Evolutionary conservation across 2,329 filamentous ascomycete species (phyloP).

Genomic region (Aureobasidium pullulans): DNA sequence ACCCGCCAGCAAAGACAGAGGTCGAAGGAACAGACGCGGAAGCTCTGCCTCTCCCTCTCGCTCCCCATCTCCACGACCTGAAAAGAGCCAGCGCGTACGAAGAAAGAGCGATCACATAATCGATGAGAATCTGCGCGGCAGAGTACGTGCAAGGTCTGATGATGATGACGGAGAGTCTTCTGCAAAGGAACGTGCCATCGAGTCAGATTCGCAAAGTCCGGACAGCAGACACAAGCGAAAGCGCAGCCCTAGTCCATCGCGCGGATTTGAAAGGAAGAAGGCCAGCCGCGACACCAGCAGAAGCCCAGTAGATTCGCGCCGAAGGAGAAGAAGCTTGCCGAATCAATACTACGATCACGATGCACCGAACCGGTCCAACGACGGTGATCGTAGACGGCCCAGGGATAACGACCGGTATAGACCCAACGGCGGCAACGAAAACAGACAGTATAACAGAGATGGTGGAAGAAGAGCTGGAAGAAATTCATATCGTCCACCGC

Average conservation of each 20-base stretch:
- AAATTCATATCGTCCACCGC: slow-evolving; percentile 7
- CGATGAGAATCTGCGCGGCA: slow-evolving; percentile 30
- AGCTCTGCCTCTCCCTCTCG: slow-evolving; percentile 12
- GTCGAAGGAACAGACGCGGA: slow-evolving; percentile 14
- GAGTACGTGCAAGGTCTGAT: slow-evolving; percentile 24
- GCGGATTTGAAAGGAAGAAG: slow-evolving; percentile 22
- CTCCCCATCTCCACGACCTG: slow-evolving; percentile 19
- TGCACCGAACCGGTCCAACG: slow-evolving; percentile 15
- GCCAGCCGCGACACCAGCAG: slow-evolving; percentile 1
- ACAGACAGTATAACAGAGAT: slow-evolving; percentile 11
- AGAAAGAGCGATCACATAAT: slow-evolving; percentile 28
- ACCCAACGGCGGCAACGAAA: background rate
- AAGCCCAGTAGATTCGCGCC: slow-evolving; percentile 16
- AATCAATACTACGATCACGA: slow-evolving; percentile 28
- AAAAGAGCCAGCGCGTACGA: slow-evolving; percentile 20
- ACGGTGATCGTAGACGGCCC: slow-evolving; percentile 19
- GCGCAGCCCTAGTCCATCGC: slow-evolving; percentile 24
- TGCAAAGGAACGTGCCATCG: slow-evolving; percentile 23
- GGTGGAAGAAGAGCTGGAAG: slow-evolving; percentile 27
- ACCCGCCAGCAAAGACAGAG: slow-evolving; percentile 10
- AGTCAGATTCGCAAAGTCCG: slow-evolving; percentile 20
- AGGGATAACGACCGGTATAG: slow-evolving; percentile 18
- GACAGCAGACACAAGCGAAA: slow-evolving; percentile 28
- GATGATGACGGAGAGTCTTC: slow-evolving; percentile 21
- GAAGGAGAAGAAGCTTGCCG: slow-evolving; percentile 31